Evolutionary conservation across 495 filamentous ascomycete genomes (phyloP).

Genomic region (Physcia stellaris): DNA sequence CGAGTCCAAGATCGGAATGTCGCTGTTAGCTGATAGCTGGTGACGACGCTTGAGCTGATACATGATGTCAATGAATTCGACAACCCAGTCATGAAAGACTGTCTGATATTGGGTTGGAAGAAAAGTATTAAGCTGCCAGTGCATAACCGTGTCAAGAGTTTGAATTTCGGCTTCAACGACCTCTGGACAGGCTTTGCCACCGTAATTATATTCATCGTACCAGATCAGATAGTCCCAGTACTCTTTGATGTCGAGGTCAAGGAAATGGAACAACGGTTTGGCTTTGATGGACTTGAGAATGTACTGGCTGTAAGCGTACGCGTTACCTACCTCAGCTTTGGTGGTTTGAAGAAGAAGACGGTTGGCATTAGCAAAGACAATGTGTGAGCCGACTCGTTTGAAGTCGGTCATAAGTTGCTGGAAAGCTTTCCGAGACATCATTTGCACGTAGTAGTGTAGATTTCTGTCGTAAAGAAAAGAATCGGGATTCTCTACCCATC

Average conservation of each 20-base stretch:
- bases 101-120: slow-evolving; percentile 67
- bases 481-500: slow-evolving; percentile 85
- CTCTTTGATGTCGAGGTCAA: slow-evolving; percentile 94
- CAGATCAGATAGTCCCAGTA: slow-evolving; percentile 99
- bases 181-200: slow-evolving; percentile 78
- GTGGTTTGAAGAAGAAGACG: slow-evolving; percentile 88
- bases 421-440: slow-evolving; percentile 94
- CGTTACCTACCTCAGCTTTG: slow-evolving; percentile 93
- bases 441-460: slow-evolving; percentile 95
- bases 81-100: slow-evolving; percentile 80
- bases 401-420: slow-evolving; percentile 97
- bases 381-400: slow-evolving; percentile 82
- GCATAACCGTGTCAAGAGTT: slow-evolving; percentile 86
- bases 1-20: slow-evolving; percentile 26
- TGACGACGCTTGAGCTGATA: slow-evolving; percentile 61
- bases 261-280: slow-evolving; percentile 92
- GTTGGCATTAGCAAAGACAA: slow-evolving; percentile 81
- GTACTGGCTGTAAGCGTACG: slow-evolving; percentile 92
- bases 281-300: slow-evolving; percentile 91
- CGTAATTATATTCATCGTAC: slow-evolving; percentile 99
- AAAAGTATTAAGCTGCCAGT: slow-evolving; percentile 91
- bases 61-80: slow-evolving; percentile 95
- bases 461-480: slow-evolving; percentile 93
- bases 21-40: slow-evolving; percentile 16
- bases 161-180: slow-evolving; percentile 76